Evolutionary conservation across 2,329 filamentous ascomycete species (phyloP), one percentile per base, ranked within the genome.

Genomic region (Aspergillus ochraceus): DNA sequence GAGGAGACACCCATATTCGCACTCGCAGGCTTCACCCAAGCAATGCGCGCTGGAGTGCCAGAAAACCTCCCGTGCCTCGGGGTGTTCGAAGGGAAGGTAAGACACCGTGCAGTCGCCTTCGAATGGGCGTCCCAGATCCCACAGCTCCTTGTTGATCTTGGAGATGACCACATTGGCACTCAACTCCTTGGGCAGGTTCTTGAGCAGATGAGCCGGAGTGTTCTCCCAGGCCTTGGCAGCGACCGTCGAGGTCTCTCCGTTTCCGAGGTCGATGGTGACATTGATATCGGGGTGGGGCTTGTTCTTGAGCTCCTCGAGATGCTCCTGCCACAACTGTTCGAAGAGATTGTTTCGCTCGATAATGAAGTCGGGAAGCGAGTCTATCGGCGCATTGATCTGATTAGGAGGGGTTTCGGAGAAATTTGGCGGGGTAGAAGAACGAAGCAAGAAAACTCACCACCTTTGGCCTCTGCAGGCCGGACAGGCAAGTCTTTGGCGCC

Each of bases 41-140:
- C 96, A 89, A 76, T 99, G 95, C 49, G 95, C 95, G 70, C 90
- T 94, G 20, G 92, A 96, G 78, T 98, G 95, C 94, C 94, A 99
- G 81, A 97, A 99, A 58, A 98, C 94, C 76, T 91, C 91, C 80
- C 95, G 93, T 70, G 92, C 94, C 79, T 90, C 79, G 1, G 76
- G 71, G 75, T 89, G 80, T 54, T 92, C 88, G 69, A 98, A 99
- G 65, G 90, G 88, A 64, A 98, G 83, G 56, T 97, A 83, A 71
- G 93, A 90, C 29, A 99, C 84, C 68, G 86, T 90, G 81, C 91
- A 95, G 80, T 88, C 91, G 78, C 87, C 88, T 82, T 98, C 95
- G 39, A 99, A 80, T 5, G 94, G 94, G 57, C 95, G 84, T 71
- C 94, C 91, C 66, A 99, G 80, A 79, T 99, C 95, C 95, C 94